Evolutionary conservation across 140 eudicot species (phyloP).

Genomic region (Flaveria floridana): DNA sequence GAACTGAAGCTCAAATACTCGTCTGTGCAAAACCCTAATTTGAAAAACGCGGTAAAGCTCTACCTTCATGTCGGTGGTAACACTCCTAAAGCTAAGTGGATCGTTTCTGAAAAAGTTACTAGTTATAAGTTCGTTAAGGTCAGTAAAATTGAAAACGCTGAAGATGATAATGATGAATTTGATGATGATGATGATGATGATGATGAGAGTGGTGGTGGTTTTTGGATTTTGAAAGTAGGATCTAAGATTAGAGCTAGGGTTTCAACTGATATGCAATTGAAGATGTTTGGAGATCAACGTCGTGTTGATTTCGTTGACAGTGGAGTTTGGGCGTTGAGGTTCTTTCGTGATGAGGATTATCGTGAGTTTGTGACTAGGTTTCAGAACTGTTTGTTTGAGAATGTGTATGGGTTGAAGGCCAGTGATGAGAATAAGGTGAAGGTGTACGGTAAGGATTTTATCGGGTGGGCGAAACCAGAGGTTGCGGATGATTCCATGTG

Average conservation of each 20-base stretch:
- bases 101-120: constrained; percentile 55
- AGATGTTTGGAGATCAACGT: constrained; percentile 76
- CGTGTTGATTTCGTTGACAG: constrained; percentile 76
- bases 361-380: constrained; percentile 54
- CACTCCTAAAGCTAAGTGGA: constrained; percentile 81
- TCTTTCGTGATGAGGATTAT: constrained; percentile 57
- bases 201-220: constrained; percentile 26
- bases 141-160: constrained; percentile 29
- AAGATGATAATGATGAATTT: constrained; percentile 21
- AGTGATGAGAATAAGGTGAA: constrained; percentile 64
- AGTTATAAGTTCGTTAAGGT: constrained; percentile 45
- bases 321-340: constrained; percentile 87
- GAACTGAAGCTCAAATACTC: constrained; percentile 61
- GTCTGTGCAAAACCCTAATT: constrained; percentile 33
- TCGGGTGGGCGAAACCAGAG: constrained; percentile 45
- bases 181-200: no score
- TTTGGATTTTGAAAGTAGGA: constrained; percentile 77
- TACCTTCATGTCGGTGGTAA: constrained; percentile 79
- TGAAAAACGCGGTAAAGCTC: constrained; percentile 61
- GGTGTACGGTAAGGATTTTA: constrained; percentile 47
- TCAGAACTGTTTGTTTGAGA: constrained; percentile 80
- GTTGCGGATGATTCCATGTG: constrained; percentile 78
- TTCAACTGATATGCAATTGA: constrained; percentile 78
- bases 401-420: constrained; percentile 65
- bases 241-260: constrained; percentile 66